phyloP scores from a whole-genome alignment of 2,329 filamentous ascomycete genomes.

The Zelopaecilomyces penicillatus region DNA sequence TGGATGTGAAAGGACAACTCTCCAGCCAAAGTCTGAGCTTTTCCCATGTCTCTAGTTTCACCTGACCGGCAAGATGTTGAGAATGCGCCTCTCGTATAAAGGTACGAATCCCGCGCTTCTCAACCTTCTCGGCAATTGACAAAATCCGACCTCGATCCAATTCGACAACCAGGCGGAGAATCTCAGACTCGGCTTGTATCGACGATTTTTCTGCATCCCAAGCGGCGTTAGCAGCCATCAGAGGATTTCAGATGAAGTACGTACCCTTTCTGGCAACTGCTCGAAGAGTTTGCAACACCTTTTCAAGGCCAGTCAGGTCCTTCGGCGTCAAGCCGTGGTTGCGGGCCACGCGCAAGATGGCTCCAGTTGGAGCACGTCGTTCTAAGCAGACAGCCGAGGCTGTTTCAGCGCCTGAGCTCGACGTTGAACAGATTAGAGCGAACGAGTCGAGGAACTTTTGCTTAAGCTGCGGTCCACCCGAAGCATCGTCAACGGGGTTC shows the following conservation, averaged over 20 bases:
- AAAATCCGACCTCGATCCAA: constrained; percentile 13
- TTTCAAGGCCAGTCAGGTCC: constrained; percentile 12
- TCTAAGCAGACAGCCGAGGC: constrained; percentile 22
- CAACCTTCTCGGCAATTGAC: constrained; percentile 7
- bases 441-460: constrained; percentile 23
- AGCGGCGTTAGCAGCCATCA: background rate
- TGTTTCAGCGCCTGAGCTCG: constrained; percentile 11
- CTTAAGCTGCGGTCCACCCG: constrained; percentile 11
- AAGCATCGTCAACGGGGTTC: constrained; percentile 12
- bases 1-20: background rate
- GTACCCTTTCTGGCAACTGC: constrained; percentile 11
- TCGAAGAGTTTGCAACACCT: constrained; percentile 12
- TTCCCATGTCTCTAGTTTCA: too few species aligned
- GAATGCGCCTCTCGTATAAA: too few species aligned
- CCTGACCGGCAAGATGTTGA: too few species aligned
- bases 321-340: constrained; percentile 19
- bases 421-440: constrained; percentile 18
- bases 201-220: background rate
- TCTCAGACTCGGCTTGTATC: constrained; percentile 7
- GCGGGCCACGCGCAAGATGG: constrained; percentile 20
- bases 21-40: background rate
- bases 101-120: background rate
- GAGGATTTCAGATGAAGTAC: background rate
- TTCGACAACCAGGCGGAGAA: constrained; percentile 12
- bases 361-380: constrained; percentile 13